Evolutionary conservation across 2,329 filamentous ascomycete genomes (phyloP), one percentile per base, ranked within the genome.

Genomic region (Neofusicoccum ribis): DNA sequence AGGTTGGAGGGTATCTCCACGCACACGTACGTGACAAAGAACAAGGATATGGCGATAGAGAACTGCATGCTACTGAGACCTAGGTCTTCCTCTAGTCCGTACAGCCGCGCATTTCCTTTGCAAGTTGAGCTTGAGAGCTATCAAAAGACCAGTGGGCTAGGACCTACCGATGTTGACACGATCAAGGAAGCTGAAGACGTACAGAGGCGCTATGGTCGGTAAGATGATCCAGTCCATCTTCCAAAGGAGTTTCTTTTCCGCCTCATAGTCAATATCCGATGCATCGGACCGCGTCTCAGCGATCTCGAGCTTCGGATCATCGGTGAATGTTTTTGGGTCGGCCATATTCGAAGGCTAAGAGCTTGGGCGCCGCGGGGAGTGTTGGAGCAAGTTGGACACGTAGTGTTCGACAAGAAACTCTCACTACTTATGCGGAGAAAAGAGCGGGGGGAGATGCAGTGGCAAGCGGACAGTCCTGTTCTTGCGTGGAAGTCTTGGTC

Each of bases 171-270:
- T 92, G 72, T 92, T 92, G 62, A 91, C 88, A 85, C 90, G 82
- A 73, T 92, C 91, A 8, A 93, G 78, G 73, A 93, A 93, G 69
- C 88, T 90, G 69, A 93, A 87, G 14, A 93, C 82, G 73, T 94
- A 94, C 15, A 91, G 77, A 6, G 85, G 74, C 85, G 90, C 90
- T 7, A 91, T 81, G 20, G 91, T 79, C 2, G 89, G 89, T 14
- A 91, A 83, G 31, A 91, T 82, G 71, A 85, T 82, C 14, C 81
- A 67, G 73, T 91, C 89, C 37, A 91, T 76, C 75, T 90, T 91
- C 64, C 86, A 81, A 49, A 91, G 80, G 23, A 91, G 79, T 68
- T 81, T 83, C 69, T 80, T 81, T 76, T 91, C 78, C 17, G 73
- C 74, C 7, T 71, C 82, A 1, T 69, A 67, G 60, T 81, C 79